Evolutionary conservation across 495 filamentous ascomycete species (phyloP).

Genomic region (Tetracladium setigerum): DNA sequence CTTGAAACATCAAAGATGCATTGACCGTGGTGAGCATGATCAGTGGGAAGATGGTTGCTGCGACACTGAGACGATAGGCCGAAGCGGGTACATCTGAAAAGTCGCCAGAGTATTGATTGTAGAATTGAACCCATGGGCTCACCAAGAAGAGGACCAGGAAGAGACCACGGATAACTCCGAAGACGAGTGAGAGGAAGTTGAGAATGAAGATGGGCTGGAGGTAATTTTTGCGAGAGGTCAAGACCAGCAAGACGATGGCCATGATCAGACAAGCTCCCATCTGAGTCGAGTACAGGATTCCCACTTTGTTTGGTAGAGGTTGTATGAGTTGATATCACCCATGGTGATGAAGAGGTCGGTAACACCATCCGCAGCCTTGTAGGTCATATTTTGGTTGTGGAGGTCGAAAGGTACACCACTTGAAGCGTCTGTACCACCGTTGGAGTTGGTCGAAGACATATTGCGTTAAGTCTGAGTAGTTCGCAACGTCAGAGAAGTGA

Average conservation of each 20-base stretch:
- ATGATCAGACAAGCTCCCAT: slow-evolving; percentile 67
- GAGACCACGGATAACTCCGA: slow-evolving; percentile 54
- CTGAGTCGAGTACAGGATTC: slow-evolving; percentile 66
- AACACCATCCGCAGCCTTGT: slow-evolving; percentile 42
- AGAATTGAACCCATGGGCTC: slow-evolving; percentile 48
- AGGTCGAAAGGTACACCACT: slow-evolving; percentile 39
- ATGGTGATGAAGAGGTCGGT: slow-evolving; percentile 42
- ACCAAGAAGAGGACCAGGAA: slow-evolving; percentile 52
- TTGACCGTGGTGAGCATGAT: slow-evolving; percentile 55
- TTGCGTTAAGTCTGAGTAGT: background rate
- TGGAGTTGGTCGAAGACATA: slow-evolving; percentile 6
- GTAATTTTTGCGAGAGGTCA: slow-evolving; percentile 57
- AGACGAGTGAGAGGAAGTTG: slow-evolving; percentile 48
- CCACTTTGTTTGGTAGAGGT: slow-evolving; percentile 41
- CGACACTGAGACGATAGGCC: slow-evolving; percentile 43
- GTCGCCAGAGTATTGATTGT: slow-evolving; percentile 51
- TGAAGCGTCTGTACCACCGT: background rate
- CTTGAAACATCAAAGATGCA: slow-evolving; percentile 64
- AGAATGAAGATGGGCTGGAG: slow-evolving; percentile 52
- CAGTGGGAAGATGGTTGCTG: slow-evolving; percentile 44
- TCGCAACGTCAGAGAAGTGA: too few relatives aligned
- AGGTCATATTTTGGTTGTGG: slow-evolving; percentile 48
- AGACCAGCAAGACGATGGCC: slow-evolving; percentile 53
- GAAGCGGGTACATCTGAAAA: slow-evolving; percentile 37
- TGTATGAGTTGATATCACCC: slow-evolving; percentile 36